Base-by-base conservation (phyloP, 768 basidiomycete species). In the Chalciporus chontae region DNA sequence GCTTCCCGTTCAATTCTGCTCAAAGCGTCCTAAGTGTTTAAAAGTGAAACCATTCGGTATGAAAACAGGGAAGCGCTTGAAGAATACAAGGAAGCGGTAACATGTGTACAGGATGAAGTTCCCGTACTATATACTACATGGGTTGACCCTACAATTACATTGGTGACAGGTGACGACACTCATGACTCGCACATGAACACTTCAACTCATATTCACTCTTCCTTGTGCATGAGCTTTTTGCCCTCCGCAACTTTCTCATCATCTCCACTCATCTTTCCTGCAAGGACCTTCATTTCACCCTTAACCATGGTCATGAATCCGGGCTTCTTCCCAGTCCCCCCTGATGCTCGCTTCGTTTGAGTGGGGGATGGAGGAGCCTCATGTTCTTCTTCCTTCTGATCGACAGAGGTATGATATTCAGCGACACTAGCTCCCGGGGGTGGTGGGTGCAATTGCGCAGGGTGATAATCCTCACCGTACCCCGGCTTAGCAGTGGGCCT, bases 251-350 rank as follows among this genome's bases (percentile, higher is more conserved):
- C 54, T 36, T 67, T 64, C 8, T 50, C 53, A 2, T 58, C 61
- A 9, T 71, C 60, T 9, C 67, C 47, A 2, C 61, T 61, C 51
- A 70, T 44, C 40, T 61, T 64, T 21, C 69, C 69, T 15, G 60
- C 61, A 5, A 70, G 41, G 19, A 69, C 53, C 49, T 63, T 70
- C 49, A 66, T 69, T 51, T 69, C 69, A 1, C 70, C 69, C 45
- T 61, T 70, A 0, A 70, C 52, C 56, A 64, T 55, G 10, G 59
- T 52, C 44, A 71, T 45, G 34, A 70, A 62, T 18, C 57, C 57
- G 23, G 56, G 57, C 46, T 55, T 69, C 51, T 57, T 66, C 43
- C 54, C 58, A 6, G 39, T 14, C 15, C 53, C 31, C 10, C 21
- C 26, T 13, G 54, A 34, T 3, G 13, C 51, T 8, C 29, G 32